Evolutionary conservation across 352 stramenopile genomes (phyloP), one percentile per base, ranked within the genome.

Genomic region (Phytophthora brassicae): DNA sequence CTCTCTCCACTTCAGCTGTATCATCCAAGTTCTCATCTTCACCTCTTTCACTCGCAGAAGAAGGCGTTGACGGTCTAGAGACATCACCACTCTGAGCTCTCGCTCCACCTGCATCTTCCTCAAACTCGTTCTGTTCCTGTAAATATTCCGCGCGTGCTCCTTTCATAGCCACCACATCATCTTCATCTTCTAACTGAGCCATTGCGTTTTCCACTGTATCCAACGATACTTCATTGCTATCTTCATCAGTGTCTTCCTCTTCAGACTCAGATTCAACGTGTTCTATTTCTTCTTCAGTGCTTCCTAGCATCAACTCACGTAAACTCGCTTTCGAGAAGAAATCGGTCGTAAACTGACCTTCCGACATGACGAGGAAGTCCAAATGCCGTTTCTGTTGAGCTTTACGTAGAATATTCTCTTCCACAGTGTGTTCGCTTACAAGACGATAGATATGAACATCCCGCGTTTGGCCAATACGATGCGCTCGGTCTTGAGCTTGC

Each of bases 381-480:
- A 99, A 79, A 56, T 99, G 96, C 1, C 93, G 84, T 77, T 99
- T 99, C 68, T 99, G 97, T 56, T 95, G 86, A 0, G 92, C 97
- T 70, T 99, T 99, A n/a, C 89, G 85, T n/a, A 99, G 67, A 60
- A 99, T 99, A 74, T 99, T 99, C 72, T 99, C 97, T 74, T 99
- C 98, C 31, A 99, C 97, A 1, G 97, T 98, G 66, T 98, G 87
- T 53, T 98, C 88, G 23, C 88, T 98, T 5, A 99, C 89, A 16
- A 99, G 79, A 0, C 98, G 86, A 70, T 99, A 99, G 44, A 99
- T 99, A 66, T 99, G 94, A 11, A 99, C 97, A 59, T 99, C 97
- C 13, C 96, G 80, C 16, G 96, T 99, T 68, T 99, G 97, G 0
- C 97, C 97, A 56, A 99, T 99, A 23, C 97, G 89, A 74, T 99